A percentile compares a stretch with the other conserved stretches of the same genome.
phyloP scores from a whole-genome alignment of 768 basidiomycete genomes.

The Coprinellus aureogranulatus region DNA sequence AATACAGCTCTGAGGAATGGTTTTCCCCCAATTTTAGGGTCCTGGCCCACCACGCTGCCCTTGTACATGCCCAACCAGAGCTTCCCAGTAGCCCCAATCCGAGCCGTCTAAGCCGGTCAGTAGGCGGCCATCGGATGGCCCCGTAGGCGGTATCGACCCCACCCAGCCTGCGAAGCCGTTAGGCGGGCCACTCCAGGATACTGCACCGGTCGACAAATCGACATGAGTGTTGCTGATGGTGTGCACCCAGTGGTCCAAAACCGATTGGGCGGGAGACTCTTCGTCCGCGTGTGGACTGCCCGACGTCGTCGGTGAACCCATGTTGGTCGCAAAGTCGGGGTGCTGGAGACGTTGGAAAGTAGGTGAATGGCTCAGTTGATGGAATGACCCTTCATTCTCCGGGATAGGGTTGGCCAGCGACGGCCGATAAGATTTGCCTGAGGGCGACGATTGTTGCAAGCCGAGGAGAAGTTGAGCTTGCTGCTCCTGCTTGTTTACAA shows the following conservation, averaged over 20 bases:
- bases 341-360: conserved; percentile 63
- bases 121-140: conserved; percentile 43
- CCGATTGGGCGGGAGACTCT: conserved; percentile 69
- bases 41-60: conserved; percentile 27
- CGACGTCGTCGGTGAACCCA: conserved; percentile 57
- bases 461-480: conserved; percentile 53
- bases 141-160: conserved; percentile 39
- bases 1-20: not conserved
- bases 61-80: conserved; percentile 63
- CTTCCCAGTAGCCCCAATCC: conserved; percentile 82
- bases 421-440: conserved; percentile 29
- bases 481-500: conserved; percentile 33
- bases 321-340: conserved; percentile 38
- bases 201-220: conserved; percentile 47
- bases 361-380: conserved; percentile 43
- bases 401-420: conserved; percentile 13
- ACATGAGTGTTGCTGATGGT: conserved; percentile 67
- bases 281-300: conserved; percentile 76
- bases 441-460: conserved; percentile 40
- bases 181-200: conserved; percentile 62
- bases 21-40: too few relatives aligned
- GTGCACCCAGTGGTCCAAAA: conserved; percentile 84
- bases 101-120: conserved; percentile 56
- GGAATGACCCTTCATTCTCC: conserved; percentile 18
- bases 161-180: conserved; percentile 62